Conservation (phyloP, 2,329 filamentous ascomycete genomes). For the Trichoderma hamatum region DNA sequence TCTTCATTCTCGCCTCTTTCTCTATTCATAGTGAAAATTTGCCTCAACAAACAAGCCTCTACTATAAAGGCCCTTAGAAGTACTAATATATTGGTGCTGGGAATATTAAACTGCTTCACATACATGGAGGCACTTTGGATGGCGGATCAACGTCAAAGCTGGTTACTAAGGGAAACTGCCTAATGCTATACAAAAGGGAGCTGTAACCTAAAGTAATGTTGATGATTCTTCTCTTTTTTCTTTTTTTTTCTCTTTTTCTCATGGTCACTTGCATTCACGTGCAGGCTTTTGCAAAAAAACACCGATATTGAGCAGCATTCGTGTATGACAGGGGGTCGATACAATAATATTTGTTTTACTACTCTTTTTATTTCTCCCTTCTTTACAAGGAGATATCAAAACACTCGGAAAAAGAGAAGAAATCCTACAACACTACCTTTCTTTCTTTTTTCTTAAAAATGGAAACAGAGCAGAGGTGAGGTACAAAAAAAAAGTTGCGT, state of each 20-base stretch:
- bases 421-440: background rate
- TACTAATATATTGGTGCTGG: background rate
- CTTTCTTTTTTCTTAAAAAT: constrained; percentile 22
- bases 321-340: constrained; percentile 28
- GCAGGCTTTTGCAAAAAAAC: constrained; percentile 24
- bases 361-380: constrained; percentile 18
- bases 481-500: background rate
- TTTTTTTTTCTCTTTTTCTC: constrained; percentile 13
- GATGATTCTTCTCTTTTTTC: constrained; percentile 21
- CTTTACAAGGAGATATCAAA: background rate
- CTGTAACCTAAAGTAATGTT: constrained; percentile 23
- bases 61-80: background rate
- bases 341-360: constrained; percentile 26
- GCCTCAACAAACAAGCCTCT: background rate
- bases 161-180: background rate
- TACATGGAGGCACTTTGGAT: constrained; percentile 4
- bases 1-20: background rate
- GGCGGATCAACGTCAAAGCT: constrained; percentile 14
- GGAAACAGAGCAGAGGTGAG: background rate
- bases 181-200: background rate
- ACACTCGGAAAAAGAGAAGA: background rate
- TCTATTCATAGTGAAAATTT: background rate
- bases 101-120: background rate
- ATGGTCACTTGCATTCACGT: constrained; percentile 20
- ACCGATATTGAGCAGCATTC: constrained; percentile 27